phyloP scores from a whole-genome alignment of 345 rosid genomes.

The Camelina hispida region DNA sequence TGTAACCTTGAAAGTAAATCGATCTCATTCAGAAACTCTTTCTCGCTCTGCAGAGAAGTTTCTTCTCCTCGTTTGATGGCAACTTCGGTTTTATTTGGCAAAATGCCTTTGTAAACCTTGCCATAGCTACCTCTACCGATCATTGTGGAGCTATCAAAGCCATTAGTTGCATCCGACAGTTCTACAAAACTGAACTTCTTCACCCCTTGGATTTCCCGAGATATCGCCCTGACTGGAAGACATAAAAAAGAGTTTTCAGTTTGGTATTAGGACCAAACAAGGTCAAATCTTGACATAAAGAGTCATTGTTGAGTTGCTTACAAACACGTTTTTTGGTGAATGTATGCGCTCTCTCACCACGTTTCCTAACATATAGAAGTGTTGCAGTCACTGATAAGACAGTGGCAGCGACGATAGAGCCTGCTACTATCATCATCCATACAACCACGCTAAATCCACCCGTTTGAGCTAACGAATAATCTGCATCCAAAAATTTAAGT shows the following conservation, averaged over 20 bases:
- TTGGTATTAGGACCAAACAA: neutral
- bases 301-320: constrained; percentile 47
- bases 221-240: constrained; percentile 41
- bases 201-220: constrained; percentile 54
- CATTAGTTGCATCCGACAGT: constrained; percentile 67
- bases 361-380: constrained; percentile 52
- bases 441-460: constrained; percentile 48
- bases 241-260: constrained; percentile 50
- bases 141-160: constrained; percentile 63
- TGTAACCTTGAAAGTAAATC: constrained; percentile 78
- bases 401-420: constrained; percentile 52
- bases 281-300: constrained; percentile 1
- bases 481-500: constrained; percentile 20
- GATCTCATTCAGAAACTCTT: constrained; percentile 85
- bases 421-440: constrained; percentile 57
- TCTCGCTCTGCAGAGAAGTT: constrained; percentile 83
- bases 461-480: neutral
- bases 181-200: constrained; percentile 71
- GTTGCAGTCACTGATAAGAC: constrained; percentile 50
- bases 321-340: constrained; percentile 61
- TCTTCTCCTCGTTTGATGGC: constrained; percentile 87
- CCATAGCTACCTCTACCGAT: constrained; percentile 92
- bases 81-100: constrained; percentile 57
- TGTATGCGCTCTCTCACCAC: constrained; percentile 32
- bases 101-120: constrained; percentile 75